Percentiles rank a stretch among this genome's conserved stretches.
Evolutionary conservation across 2,329 filamentous ascomycete species (phyloP).

Genomic region (Colletotrichum melonis): DNA sequence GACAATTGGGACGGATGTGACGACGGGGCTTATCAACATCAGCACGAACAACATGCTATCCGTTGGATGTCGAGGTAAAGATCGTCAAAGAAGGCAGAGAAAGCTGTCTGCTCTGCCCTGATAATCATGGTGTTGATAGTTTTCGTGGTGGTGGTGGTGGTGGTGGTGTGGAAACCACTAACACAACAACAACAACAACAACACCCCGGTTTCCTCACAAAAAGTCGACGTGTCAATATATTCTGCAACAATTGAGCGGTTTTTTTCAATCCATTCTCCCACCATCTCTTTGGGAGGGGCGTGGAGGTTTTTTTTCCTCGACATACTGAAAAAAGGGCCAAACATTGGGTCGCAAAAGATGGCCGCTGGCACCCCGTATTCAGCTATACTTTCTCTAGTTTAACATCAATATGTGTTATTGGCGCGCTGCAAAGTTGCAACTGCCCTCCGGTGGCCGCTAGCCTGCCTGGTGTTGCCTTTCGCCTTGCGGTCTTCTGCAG

Average conservation of each 20-base stretch:
- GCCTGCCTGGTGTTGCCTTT: too few species aligned
- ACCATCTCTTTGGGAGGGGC: not conserved
- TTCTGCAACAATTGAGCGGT: not conserved
- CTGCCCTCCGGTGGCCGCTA: not conserved
- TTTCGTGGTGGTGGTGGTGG: not conserved
- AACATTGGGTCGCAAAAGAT: not conserved
- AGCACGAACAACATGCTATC: not conserved
- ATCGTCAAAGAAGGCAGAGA: not conserved
- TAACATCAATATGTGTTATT: not conserved
- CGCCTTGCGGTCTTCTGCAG: not conserved
- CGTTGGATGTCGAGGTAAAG: not conserved
- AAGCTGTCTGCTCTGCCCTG: not conserved
- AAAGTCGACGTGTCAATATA: not conserved
- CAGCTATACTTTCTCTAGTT: not conserved
- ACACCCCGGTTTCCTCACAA: not conserved
- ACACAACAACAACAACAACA: not conserved
- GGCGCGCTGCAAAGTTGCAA: not conserved
- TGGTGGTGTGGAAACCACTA: not conserved
- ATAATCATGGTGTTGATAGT: not conserved
- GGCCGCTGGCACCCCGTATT: not conserved
- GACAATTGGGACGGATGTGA: not conserved
- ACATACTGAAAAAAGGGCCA: too few species aligned
- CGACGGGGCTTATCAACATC: not conserved
- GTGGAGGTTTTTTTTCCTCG: too few species aligned
- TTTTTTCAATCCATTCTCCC: not conserved